phyloP scores from a whole-genome alignment of 257 asterid genomes.

The Capsicum baccatum region DNA sequence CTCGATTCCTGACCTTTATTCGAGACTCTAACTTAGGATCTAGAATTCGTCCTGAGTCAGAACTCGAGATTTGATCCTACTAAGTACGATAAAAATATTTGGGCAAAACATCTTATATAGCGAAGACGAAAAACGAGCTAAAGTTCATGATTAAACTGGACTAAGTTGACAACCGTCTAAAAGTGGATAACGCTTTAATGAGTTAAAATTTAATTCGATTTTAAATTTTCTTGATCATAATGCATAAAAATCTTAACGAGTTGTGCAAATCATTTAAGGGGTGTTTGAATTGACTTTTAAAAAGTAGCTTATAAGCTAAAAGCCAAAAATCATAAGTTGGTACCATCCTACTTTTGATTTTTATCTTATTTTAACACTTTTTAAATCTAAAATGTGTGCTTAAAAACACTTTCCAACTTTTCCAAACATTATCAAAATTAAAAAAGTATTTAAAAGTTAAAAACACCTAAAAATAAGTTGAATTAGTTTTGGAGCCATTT shows the following conservation, averaged over 20 bases:
- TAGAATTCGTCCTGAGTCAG: background rate
- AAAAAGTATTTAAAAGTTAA: no score
- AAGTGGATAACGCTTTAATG: background rate
- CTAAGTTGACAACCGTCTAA: background rate
- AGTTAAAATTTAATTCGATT: background rate
- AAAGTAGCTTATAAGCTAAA: no score
- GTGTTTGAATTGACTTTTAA: no score
- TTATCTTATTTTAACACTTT: no score
- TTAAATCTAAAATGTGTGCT: no score
- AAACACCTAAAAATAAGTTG: no score
- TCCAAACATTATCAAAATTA: no score
- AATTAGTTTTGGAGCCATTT: background rate
- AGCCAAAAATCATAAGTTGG: no score
- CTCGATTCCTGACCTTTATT: no score
- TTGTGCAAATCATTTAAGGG: accelerated
- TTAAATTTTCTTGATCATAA: background rate
- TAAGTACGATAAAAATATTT: background rate
- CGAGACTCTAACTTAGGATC: background rate
- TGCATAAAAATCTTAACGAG: no score
- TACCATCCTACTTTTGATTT: no score
- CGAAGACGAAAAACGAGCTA: background rate
- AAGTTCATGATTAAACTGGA: background rate
- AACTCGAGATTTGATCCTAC: background rate
- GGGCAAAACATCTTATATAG: background rate
- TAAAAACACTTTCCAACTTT: no score